Conservation (phyloP, 2,329 filamentous ascomycete genomes). For the Aurifilum marmelostoma region DNA sequence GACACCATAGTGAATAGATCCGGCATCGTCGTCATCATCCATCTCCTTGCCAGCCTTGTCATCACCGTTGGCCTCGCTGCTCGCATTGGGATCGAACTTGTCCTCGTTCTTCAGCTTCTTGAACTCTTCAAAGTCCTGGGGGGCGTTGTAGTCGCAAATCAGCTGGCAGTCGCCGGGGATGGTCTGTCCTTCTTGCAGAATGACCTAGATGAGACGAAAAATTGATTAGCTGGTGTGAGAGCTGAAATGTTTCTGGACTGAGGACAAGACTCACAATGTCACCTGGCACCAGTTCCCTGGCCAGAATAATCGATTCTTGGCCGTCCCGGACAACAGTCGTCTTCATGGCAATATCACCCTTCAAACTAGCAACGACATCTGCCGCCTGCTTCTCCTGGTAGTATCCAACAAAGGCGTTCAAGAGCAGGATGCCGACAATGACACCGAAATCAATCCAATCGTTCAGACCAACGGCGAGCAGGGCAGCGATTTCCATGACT, state of each 20-base stretch:
- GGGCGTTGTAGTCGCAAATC: conserved; percentile 71
- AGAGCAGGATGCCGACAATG: conserved; percentile 71
- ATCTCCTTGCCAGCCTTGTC: conserved; percentile 13
- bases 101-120: conserved; percentile 66
- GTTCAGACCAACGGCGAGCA: conserved; percentile 71
- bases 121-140: conserved; percentile 50
- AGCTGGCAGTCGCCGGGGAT: conserved; percentile 70
- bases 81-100: conserved; percentile 46
- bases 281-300: conserved; percentile 71
- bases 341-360: conserved; percentile 77
- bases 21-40: conserved; percentile 22
- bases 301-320: conserved; percentile 67
- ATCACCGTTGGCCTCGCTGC: conserved; percentile 33
- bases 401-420: conserved; percentile 75
- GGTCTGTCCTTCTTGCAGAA: conserved; percentile 70
- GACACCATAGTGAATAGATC: conserved; percentile 24
- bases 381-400: conserved; percentile 79
- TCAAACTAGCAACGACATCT: conserved; percentile 71
- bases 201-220: conserved; percentile 47
- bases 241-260: conserved; percentile 38
- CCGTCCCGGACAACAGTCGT: conserved; percentile 68
- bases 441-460: conserved; percentile 77
- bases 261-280: conserved; percentile 53
- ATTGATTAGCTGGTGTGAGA: conserved; percentile 36
- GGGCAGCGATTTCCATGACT: conserved; percentile 76